A percentile compares a stretch with the other conserved stretches of the same genome.
phyloP scores from a whole-genome alignment of 257 asterid species.

The Schizonepeta tenuifolia region DNA sequence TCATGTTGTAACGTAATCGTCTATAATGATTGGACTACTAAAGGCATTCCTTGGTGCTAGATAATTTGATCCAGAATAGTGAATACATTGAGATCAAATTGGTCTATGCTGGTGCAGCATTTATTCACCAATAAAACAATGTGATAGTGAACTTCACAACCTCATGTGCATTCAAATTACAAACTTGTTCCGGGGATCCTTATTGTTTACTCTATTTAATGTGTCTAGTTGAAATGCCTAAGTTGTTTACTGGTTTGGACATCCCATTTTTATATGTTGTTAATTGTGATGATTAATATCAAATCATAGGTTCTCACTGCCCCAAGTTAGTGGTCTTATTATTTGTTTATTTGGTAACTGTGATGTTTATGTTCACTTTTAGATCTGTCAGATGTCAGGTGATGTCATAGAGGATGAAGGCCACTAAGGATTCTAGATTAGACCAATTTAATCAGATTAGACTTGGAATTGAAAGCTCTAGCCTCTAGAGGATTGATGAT shows the following conservation, averaged over 20 bases:
- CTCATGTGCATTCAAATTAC: background rate
- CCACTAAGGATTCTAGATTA: constrained; percentile 1
- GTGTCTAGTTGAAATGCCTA: background rate
- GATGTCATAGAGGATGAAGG: constrained; percentile 12
- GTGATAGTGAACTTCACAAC: background rate
- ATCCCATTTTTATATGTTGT: background rate
- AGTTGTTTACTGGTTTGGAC: background rate
- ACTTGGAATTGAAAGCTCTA: background rate
- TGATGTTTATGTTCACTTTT: background rate
- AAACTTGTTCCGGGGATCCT: background rate
- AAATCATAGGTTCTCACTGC: background rate
- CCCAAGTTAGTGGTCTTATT: constrained; percentile 8
- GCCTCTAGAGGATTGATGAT: background rate
- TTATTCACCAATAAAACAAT: background rate
- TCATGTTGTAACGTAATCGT: background rate
- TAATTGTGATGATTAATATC: background rate
- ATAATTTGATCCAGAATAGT: background rate
- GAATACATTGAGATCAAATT: background rate
- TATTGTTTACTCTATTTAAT: background rate
- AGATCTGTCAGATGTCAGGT: constrained; percentile 6
- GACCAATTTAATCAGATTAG: background rate
- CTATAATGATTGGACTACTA: background rate
- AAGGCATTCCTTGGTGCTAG: background rate
- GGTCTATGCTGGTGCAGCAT: background rate
- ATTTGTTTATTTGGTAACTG: background rate